These are phyloP conservation scores for Arthrobotrys pseudoclavata DNA, from an alignment of 2,329 filamentous ascomycete genomes.

Conservation along the genomic window DNA sequence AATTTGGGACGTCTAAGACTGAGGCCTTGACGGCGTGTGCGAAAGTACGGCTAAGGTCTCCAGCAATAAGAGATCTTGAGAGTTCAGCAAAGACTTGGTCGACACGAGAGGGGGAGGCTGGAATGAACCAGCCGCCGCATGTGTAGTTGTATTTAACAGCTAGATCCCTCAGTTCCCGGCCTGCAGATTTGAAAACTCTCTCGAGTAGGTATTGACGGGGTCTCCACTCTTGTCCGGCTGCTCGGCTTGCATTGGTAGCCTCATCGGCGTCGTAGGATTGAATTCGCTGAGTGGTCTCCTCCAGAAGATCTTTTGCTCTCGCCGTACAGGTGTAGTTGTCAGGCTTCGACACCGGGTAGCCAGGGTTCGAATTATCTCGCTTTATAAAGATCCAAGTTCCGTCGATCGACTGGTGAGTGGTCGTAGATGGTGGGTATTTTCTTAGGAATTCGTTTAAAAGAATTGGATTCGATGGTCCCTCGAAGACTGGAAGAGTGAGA, in stretches of 20 bases:
- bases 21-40: slow-evolving; percentile 28
- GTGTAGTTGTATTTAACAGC: slow-evolving; percentile 25
- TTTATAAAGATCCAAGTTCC: slow-evolving; percentile 37
- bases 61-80: slow-evolving; percentile 26
- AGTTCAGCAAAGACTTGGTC: slow-evolving; percentile 28
- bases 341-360: background rate
- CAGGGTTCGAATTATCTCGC: slow-evolving; percentile 16
- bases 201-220: background rate
- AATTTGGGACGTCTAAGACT: background rate
- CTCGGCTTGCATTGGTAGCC: background rate
- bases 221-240: background rate
- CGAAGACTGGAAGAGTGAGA: slow-evolving; percentile 18
- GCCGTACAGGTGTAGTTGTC: background rate
- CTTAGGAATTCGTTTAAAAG: slow-evolving; percentile 40
- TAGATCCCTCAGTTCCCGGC: background rate
- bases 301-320: background rate
- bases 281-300: background rate
- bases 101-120: background rate
- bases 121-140: slow-evolving; percentile 35
- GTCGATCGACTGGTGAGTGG: background rate
- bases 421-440: slow-evolving; percentile 19
- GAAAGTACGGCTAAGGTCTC: slow-evolving; percentile 2
- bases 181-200: background rate
- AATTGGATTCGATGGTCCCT: slow-evolving; percentile 36
- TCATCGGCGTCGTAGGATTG: background rate